Conservation (phyloP, 192 early-diverging fungal genomes). For the Martensiomyces pterosporus region DNA sequence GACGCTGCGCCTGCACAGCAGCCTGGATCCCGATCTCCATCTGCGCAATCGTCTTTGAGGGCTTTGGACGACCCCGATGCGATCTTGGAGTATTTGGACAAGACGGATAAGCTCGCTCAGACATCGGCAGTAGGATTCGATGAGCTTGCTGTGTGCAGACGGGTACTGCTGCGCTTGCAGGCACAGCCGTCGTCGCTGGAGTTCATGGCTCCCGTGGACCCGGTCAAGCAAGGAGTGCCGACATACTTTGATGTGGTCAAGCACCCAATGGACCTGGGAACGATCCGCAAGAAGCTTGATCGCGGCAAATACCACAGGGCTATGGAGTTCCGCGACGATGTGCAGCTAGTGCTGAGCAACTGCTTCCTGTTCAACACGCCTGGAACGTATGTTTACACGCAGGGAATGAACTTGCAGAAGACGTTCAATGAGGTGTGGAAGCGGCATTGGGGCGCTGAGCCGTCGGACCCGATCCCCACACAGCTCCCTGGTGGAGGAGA, state of each 20-base stretch:
- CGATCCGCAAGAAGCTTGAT: constrained; percentile 57
- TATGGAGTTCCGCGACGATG: constrained; percentile 53
- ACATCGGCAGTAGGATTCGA: constrained; percentile 8
- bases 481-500: constrained; percentile 3
- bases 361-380: constrained; percentile 63
- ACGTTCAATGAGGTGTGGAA: constrained; percentile 50
- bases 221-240: constrained; percentile 54
- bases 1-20: neutral
- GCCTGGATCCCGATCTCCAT: no score
- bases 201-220: constrained; percentile 69
- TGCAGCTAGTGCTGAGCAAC: constrained; percentile 60
- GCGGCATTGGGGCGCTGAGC: neutral
- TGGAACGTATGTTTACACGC: constrained; percentile 50
- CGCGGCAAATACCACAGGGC: constrained; percentile 50
- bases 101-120: constrained; percentile 14
- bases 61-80: constrained; percentile 24
- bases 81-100: constrained; percentile 12
- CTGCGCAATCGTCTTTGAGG: no score
- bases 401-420: constrained; percentile 51
- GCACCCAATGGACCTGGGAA: constrained; percentile 70
- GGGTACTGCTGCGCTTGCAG: constrained; percentile 48
- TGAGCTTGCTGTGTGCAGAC: constrained; percentile 10
- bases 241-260: constrained; percentile 64
- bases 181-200: constrained; percentile 54
- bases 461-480: neutral